Conservation (phyloP, 768 basidiomycete genomes). For the Lentinula lateritia region DNA sequence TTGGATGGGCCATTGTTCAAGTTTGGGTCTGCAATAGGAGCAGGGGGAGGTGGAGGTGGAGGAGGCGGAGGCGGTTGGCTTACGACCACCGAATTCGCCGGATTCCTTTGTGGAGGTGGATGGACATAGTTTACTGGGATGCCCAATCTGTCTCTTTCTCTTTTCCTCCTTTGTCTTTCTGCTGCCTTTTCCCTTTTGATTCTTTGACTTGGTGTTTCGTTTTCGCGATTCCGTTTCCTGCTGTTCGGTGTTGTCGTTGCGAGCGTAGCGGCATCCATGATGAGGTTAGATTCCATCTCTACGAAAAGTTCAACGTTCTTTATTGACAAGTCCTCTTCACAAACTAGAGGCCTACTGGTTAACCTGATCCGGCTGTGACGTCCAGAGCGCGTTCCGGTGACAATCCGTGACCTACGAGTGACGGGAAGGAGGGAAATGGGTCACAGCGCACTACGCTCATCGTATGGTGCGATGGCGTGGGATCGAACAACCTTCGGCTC, state of each 20-base stretch:
- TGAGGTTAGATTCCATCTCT: background rate
- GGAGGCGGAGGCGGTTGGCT: background rate
- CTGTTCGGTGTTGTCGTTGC: background rate
- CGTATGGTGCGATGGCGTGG: too few relatives aligned
- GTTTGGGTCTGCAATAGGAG: background rate
- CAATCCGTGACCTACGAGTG: constrained; percentile 6
- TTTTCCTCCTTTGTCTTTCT: constrained; percentile 78
- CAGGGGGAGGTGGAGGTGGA: background rate
- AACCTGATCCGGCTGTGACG: constrained; percentile 5
- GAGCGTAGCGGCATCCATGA: background rate
- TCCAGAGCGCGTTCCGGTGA: background rate
- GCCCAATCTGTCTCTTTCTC: constrained; percentile 54
- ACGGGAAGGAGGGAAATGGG: background rate
- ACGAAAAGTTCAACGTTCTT: background rate
- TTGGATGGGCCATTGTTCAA: constrained; percentile 1
- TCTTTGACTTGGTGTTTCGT: constrained; percentile 69
- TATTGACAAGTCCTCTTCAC: background rate
- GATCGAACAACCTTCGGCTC: too few relatives aligned
- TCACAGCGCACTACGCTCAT: background rate
- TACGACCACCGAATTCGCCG: constrained; percentile 7
- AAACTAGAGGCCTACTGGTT: background rate
- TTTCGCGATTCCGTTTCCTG: constrained; percentile 59
- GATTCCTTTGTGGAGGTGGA: constrained; percentile 22
- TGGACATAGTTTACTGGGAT: constrained; percentile 27
- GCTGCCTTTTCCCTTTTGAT: constrained; percentile 84